phyloP scores from a whole-genome alignment of 345 rosid genomes.

The Camelina sativa region DNA sequence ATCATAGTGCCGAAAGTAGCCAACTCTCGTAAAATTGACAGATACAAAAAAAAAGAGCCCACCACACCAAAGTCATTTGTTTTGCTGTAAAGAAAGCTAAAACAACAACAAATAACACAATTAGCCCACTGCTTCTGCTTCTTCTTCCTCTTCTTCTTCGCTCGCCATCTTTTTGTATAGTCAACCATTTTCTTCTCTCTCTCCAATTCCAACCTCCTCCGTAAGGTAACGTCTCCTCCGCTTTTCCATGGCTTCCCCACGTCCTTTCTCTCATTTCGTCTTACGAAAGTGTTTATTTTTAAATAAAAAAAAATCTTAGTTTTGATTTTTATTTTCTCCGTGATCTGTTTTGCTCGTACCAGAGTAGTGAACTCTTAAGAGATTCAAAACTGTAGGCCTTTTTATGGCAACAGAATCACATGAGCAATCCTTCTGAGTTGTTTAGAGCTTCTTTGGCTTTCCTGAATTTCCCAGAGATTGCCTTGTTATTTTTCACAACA shows the following conservation, averaged over 20 bases:
- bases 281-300: neutral
- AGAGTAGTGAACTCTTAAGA: slow-evolving; percentile 7
- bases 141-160: slow-evolving; percentile 22
- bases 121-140: neutral
- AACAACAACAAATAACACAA: neutral
- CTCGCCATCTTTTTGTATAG: neutral
- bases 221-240: slow-evolving; percentile 41
- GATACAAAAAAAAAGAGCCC: neutral
- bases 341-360: slow-evolving; percentile 19
- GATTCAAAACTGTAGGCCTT: slow-evolving; percentile 11
- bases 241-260: slow-evolving; percentile 40
- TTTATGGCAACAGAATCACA: slow-evolving; percentile 44
- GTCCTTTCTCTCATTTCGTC: slow-evolving; percentile 2
- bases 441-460: slow-evolving; percentile 79
- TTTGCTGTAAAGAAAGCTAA: slow-evolving; percentile 27
- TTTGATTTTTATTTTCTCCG: slow-evolving; percentile 1
- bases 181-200: slow-evolving; percentile 30
- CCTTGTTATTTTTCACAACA: slow-evolving; percentile 58
- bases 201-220: slow-evolving; percentile 19
- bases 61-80: neutral
- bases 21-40: neutral
- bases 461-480: slow-evolving; percentile 54
- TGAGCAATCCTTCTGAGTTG: slow-evolving; percentile 65
- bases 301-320: no score
- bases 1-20: slow-evolving; percentile 1